These are phyloP conservation scores for Peribolospora kevripleyi DNA, from an alignment of 768 basidiomycete species.

Conservation along the genomic window DNA sequence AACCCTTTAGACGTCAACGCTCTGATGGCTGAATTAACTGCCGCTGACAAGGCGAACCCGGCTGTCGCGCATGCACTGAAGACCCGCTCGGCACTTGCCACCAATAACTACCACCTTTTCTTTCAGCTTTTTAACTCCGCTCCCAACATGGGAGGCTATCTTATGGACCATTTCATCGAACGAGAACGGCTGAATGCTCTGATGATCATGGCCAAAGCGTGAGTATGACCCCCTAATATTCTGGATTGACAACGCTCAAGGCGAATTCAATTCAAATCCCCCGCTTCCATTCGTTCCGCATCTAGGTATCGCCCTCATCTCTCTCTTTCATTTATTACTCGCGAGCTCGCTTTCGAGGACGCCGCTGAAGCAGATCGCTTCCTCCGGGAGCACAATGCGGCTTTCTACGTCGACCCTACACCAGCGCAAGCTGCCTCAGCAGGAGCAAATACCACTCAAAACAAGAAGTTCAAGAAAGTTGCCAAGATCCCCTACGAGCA, in stretches of 20 bases:
- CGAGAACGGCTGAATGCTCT: constrained; percentile 69
- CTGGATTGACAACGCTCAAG: not conserved
- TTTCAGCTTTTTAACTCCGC: constrained; percentile 58
- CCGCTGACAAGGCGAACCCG: constrained; percentile 54
- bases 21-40: constrained; percentile 90
- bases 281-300: not conserved
- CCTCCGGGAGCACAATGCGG: constrained; percentile 41
- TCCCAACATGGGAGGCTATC: constrained; percentile 93
- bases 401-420: constrained; percentile 25
- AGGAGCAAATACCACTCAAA: no score
- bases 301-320: constrained; percentile 24
- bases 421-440: not conserved
- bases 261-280: not conserved
- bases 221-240: constrained; percentile 20
- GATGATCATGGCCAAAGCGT: constrained; percentile 83
- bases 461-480: no score
- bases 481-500: no score
- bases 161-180: constrained; percentile 95
- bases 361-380: constrained; percentile 40
- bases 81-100: constrained; percentile 68
- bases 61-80: constrained; percentile 70
- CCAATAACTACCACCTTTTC: constrained; percentile 80
- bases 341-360: constrained; percentile 63
- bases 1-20: constrained; percentile 56
- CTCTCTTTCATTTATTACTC: constrained; percentile 46